Base-by-base conservation (phyloP, 192 early-diverging fungal genomes). In the Entomortierella parvispora region DNA sequence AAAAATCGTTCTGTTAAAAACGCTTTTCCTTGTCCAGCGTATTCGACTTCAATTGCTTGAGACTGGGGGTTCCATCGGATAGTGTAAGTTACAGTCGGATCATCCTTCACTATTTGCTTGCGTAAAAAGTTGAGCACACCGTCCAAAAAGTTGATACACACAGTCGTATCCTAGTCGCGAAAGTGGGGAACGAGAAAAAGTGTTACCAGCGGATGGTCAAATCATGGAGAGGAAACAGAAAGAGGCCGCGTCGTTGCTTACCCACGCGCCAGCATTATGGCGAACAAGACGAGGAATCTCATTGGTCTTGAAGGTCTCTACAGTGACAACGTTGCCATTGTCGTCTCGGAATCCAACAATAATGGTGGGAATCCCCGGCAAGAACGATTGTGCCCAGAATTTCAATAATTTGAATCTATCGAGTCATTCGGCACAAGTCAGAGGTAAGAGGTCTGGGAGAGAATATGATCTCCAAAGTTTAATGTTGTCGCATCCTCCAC, bases 381-480 rank as follows among this genome's bases (percentile, higher is more conserved):
- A 81, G 80, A 93, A 97, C 22, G 93, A 96, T 79, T 99, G 97
- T 4, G 94, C 93, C 91, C 94, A 99, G 64, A 93, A 92, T 62
- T 94, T 93, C 0, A 97, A 65, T 55, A 99, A 81, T 78, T 99
- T 99, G 81, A 84, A 80, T 29, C 90, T 92, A 62, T n/a, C n/a
- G n/a, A n/a, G n/a, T n/a, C n/a, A n/a, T n/a, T n/a, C n/a, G n/a
- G n/a, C n/a, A n/a, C n/a, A n/a, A n/a, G n/a, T n/a, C n/a, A 15
- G 22, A 34, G 18, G 18, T 57, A 14, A 31, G 46, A 44, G 15
- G 48, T 12, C 33, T 53, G n/a, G 40, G 28, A 1, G 29, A 17
- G 40, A 51, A n/a, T n/a, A n/a, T n/a, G n/a, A n/a, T n/a, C n/a
- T n/a, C n/a, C n/a, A n/a, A n/a, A n/a, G n/a, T n/a, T n/a, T n/a